A percentile compares a stretch with the other conserved stretches of the same genome.
These are phyloP conservation scores for Rachicladosporium sp. DNA, from an alignment of 2,329 filamentous ascomycete genomes.

Conservation along the genomic window DNA sequence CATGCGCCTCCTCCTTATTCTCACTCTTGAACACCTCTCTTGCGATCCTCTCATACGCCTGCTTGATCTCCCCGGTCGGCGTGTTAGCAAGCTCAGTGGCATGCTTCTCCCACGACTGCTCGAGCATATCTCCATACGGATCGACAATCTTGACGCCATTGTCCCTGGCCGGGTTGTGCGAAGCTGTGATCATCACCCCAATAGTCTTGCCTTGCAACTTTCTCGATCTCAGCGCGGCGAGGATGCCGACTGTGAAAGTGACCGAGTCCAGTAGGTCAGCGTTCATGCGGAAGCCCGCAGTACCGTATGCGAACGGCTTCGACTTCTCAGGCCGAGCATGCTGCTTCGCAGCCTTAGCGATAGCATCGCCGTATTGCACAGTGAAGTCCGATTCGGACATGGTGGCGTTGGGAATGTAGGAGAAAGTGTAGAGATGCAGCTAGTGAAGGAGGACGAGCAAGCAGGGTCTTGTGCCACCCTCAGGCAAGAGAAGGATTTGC, in stretches of 20 bases:
- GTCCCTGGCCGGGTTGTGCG: constrained; percentile 79
- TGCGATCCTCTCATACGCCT: constrained; percentile 65
- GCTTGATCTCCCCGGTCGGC: constrained; percentile 59
- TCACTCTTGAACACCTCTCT: constrained; percentile 21
- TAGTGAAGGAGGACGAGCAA: no score
- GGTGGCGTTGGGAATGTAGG: background rate
- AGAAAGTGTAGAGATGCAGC: no score
- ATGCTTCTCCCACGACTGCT: constrained; percentile 80
- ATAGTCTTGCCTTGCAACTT: constrained; percentile 85
- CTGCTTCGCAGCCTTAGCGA: constrained; percentile 20
- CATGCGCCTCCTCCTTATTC: constrained; percentile 46
- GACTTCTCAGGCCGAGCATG: constrained; percentile 21
- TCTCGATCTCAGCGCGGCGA: constrained; percentile 77
- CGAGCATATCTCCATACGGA: constrained; percentile 94
- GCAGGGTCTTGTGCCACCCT: no score
- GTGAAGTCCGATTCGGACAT: constrained; percentile 1
- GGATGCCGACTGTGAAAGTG: constrained; percentile 80
- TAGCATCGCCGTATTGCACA: constrained; percentile 10
- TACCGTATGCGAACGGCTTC: constrained; percentile 45
- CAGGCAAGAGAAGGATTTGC: no score
- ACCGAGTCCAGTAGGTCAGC: constrained; percentile 80
- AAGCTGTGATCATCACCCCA: constrained; percentile 92
- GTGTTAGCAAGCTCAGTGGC: constrained; percentile 86
- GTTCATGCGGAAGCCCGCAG: constrained; percentile 56
- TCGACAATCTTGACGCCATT: constrained; percentile 95